Evolutionary conservation across 108 stramenopile species (phyloP).

Genomic region (Poteriospumella lacustris): DNA sequence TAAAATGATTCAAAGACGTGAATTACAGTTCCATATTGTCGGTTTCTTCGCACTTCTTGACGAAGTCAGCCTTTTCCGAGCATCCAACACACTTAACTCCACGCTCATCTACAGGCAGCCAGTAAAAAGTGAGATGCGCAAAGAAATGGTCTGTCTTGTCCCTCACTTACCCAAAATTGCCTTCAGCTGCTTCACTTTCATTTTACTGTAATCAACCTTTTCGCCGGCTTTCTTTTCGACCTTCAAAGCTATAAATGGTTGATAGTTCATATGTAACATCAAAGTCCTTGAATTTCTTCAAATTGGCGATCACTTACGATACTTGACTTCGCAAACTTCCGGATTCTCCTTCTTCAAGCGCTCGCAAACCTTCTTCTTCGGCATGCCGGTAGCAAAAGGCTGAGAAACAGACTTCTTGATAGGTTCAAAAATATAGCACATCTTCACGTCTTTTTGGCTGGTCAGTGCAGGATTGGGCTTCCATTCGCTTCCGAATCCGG

Average conservation of each 20-base stretch:
- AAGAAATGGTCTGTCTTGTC: too few relatives aligned
- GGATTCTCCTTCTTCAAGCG: conserved; percentile 88
- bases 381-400: conserved; percentile 81
- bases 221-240: conserved; percentile 48
- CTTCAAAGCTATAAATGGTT: conserved; percentile 48
- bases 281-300: background rate
- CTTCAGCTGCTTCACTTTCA: conserved; percentile 95
- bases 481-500: conserved; percentile 28
- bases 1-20: too few relatives aligned
- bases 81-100: conserved; percentile 95
- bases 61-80: conserved; percentile 97
- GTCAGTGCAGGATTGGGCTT: conserved; percentile 38
- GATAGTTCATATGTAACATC: background rate
- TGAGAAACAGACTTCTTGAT: conserved; percentile 86
- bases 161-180: conserved; percentile 65
- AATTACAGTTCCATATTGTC: conserved; percentile 66
- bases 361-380: conserved; percentile 84
- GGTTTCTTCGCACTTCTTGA: conserved; percentile 86
- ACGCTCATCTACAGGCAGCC: conserved; percentile 62
- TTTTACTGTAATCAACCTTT: conserved; percentile 79
- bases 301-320: conserved; percentile 41
- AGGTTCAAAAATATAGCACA: conserved; percentile 95
- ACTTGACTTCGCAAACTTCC: conserved; percentile 65
- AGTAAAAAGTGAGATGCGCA: too few relatives aligned
- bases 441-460: conserved; percentile 73